Evolutionary conservation across 345 rosid species (phyloP), one percentile per base, ranked within the genome.

Genomic region (Brassica napus): DNA sequence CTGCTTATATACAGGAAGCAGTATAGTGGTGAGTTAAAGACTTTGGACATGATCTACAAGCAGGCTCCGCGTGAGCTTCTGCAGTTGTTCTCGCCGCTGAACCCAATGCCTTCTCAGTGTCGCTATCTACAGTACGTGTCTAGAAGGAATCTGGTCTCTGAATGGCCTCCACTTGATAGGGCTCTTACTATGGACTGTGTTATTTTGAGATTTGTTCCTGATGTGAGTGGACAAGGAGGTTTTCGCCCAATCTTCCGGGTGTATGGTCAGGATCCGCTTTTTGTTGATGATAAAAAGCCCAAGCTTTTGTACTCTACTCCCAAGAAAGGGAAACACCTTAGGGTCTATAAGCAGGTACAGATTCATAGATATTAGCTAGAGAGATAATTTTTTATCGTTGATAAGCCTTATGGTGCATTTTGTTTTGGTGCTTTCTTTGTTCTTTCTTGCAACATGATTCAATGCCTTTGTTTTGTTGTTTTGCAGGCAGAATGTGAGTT

Each of bases 161-260:
- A 92, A 75, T 94, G 98, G 98, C 98, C 98, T 79, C 97, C 97
- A n/a, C 62, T 85, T 75, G 94, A 91, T 82, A 87, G 97, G 82
- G 94, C 92, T 76, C 95, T 94, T 76, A 88, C 87, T 73, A 74
- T 91, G 92, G 98, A 94, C 78, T 92, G 98, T 64, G 76, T 92
- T 76, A 92, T 94, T 55, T 81, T 94, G 60, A 89, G 97, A 82
- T 85, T 69, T 75, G 86, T 91, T 77, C 98, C 97, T 47, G 83
- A 90, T 82, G 84, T 90, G 77, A 88, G 83, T 66, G 88, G 88
- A 60, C 86, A 86, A 65, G 97, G 92, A 71, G 98, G 98, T 9
- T 94, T 88, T 68, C 84, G 94, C 77, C 98, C 98, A 14, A 81
- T 90, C 24, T 94, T 94, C 82, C 88, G 93, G 54, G 82, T 94